Base-by-base conservation (phyloP, 1,139 yeast genomes). In the Diutina pseudorugosa region DNA sequence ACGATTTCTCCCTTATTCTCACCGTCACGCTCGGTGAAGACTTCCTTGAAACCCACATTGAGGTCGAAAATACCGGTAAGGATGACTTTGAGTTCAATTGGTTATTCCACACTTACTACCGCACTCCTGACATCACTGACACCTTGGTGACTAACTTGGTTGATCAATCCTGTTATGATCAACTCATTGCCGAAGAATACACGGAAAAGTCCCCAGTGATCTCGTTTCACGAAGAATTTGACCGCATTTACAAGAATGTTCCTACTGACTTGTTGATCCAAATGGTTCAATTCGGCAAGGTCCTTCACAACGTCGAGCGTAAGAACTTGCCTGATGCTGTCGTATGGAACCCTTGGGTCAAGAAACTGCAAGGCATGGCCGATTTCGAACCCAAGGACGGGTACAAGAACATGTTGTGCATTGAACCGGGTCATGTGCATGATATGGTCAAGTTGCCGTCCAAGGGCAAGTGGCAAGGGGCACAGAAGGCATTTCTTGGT, bases 311-410 rank as follows among this genome's bases (percentile, higher is more conserved):
- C 51, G 69, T 90, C 42, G 70, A 77, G 55, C 77, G 95, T 62
- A 69, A 69, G 30, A 82, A 83, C 60, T 73, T 91, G 58, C 90
- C 86, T 2, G 98, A 93, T 64, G 79, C 89, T 21, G 98, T 93
- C 51, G 97, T 93, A 53, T 93, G 98, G 98, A 93, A 93, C 66
- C 98, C 98, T 25, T 93, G 98, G 98, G 73, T 79, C 59, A 79
- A 84, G 53, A 87, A 86, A 65, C 80, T 94, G 21, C 74, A 70
- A 30, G 84, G 85, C 1, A 86, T 93, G 91, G 83, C 73, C 41
- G 98, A 93, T 67, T 93, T 91, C 64, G 77, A 75, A 60, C 98
- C 98, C 52, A 89, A 87, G 64, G 66, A 71, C 52, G 98, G 96
- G 3, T 93, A 76, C 71, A 76, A 82, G 59, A 74, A 83, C 51